A percentile compares a stretch with the other conserved stretches of the same genome.
These are phyloP conservation scores for Blastomyces emzantsi DNA, from an alignment of 2,329 filamentous ascomycete species.

Conservation along the genomic window DNA sequence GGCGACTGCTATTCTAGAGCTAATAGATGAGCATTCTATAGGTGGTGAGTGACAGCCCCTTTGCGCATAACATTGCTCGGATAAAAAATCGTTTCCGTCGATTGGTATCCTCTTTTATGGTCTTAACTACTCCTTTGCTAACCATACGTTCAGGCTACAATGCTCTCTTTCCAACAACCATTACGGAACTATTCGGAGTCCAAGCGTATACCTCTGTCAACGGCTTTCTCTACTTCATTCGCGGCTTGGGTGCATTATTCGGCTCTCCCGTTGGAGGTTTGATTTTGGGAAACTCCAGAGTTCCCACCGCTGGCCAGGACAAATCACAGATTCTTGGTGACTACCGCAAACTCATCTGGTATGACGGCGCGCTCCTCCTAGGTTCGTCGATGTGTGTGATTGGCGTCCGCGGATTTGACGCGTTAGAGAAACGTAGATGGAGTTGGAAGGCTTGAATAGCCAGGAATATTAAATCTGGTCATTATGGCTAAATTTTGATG, in stretches of 20 bases:
- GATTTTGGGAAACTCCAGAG: slow-evolving; percentile 13
- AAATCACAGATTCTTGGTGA: slow-evolving; percentile 7
- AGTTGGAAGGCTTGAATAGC: slow-evolving; percentile 11
- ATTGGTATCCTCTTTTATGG: background rate
- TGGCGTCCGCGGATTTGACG: slow-evolving; percentile 19
- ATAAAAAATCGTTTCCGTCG: background rate
- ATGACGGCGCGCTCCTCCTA: slow-evolving; percentile 21
- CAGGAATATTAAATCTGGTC: background rate
- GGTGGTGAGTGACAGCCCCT: slow-evolving; percentile 4
- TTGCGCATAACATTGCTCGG: background rate
- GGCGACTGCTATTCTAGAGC: background rate
- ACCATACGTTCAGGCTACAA: slow-evolving; percentile 10
- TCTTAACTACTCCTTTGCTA: background rate
- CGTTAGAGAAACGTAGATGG: slow-evolving; percentile 19
- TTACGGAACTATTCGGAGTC: slow-evolving; percentile 34
- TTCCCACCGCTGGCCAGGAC: slow-evolving; percentile 8
- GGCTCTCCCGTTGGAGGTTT: slow-evolving; percentile 30
- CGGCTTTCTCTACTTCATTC: slow-evolving; percentile 33
- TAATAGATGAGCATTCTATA: background rate
- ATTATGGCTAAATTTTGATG: background rate
- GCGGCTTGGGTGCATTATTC: slow-evolving; percentile 31
- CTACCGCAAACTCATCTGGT: slow-evolving; percentile 18
- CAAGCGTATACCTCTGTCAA: slow-evolving; percentile 33
- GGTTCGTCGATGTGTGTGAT: slow-evolving; percentile 19
- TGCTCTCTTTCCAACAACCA: slow-evolving; percentile 32